These are phyloP conservation scores for Fragaria iinumae DNA, from an alignment of 306 rosid species.

Conservation along the genomic window DNA sequence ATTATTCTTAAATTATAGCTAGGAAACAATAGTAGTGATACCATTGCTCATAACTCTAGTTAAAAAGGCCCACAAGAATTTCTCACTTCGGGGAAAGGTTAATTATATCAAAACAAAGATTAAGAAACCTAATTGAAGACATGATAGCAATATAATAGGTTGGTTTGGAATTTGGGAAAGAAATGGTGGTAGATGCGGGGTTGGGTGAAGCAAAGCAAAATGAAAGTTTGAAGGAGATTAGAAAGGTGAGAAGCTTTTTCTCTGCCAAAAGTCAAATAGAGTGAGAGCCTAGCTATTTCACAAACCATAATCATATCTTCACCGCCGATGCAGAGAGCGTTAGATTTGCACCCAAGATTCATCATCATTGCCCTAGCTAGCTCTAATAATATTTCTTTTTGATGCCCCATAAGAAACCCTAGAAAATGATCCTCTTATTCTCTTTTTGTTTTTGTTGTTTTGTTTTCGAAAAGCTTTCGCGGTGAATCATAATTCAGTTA, in stretches of 20 bases:
- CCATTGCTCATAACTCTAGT: conserved; percentile 31
- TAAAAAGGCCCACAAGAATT: conserved; percentile 27
- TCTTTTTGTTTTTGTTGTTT: conserved; percentile 15
- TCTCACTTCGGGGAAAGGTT: conserved; percentile 23
- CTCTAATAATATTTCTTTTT: conserved; percentile 45
- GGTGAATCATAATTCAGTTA: conserved; percentile 23
- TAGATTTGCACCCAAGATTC: conserved; percentile 83
- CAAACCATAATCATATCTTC: conserved; percentile 68
- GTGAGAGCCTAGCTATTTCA: conserved; percentile 39
- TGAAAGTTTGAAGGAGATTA: conserved; percentile 43
- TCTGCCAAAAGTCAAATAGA: conserved; percentile 65
- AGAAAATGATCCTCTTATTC: conserved; percentile 24
- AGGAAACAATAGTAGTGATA: conserved; percentile 14
- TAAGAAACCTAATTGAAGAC: conserved; percentile 40
- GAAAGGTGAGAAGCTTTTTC: conserved; percentile 72
- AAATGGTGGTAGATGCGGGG: conserved; percentile 59
- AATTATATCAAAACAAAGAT: conserved; percentile 28
- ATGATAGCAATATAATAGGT: conserved; percentile 58
- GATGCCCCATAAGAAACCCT: conserved; percentile 40
- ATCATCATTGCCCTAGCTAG: conserved; percentile 64
- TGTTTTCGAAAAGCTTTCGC: conserved; percentile 27
- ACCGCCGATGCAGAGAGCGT: conserved; percentile 51
- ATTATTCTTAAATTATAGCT: conserved; percentile 52
- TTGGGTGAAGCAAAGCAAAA: conserved; percentile 37
- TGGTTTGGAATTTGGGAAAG: conserved; percentile 64